Evolutionary conservation across 768 basidiomycete genomes (phyloP).

Genomic region (Hypholoma fasciculare): DNA sequence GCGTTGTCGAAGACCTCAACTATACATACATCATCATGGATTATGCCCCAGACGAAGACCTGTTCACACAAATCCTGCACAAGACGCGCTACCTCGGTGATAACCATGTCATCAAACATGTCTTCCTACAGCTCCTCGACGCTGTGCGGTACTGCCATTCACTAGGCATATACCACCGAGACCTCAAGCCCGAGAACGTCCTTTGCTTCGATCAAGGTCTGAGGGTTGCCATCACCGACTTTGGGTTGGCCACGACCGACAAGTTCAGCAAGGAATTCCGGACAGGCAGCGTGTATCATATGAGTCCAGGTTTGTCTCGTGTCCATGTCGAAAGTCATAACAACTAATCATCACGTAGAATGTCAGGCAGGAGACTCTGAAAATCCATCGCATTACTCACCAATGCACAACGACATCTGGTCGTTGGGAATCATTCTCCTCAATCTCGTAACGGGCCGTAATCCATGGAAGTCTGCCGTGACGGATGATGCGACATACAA

Average conservation of each 20-base stretch:
- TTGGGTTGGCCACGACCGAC: conserved; percentile 92
- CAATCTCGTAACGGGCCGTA: conserved; percentile 92
- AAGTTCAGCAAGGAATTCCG: conserved; percentile 84
- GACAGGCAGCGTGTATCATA: conserved; percentile 97
- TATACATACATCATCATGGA: conserved; percentile 90
- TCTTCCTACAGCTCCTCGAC: conserved; percentile 94
- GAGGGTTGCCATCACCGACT: conserved; percentile 88
- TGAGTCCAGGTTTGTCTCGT: conserved; percentile 78
- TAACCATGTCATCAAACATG: conserved; percentile 84
- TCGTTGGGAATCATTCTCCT: conserved; percentile 94
- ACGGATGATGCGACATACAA: conserved; percentile 85
- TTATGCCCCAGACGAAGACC: conserved; percentile 89
- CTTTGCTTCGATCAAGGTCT: conserved; percentile 80
- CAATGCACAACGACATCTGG: conserved; percentile 93
- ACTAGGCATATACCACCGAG: conserved; percentile 94
- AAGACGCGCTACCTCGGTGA: conserved; percentile 85
- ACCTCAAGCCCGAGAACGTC: conserved; percentile 96
- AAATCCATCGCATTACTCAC: conserved; percentile 72
- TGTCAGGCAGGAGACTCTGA: conserved; percentile 79
- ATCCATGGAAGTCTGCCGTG: conserved; percentile 94
- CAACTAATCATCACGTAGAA: conserved; percentile 49
- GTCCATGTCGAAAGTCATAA: neutral
- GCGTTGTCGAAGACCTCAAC: conserved; percentile 79
- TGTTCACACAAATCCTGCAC: conserved; percentile 90
- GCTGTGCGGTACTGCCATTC: conserved; percentile 95